phyloP scores from a whole-genome alignment of 139 green algal species.

The Eudorina sp. region DNA sequence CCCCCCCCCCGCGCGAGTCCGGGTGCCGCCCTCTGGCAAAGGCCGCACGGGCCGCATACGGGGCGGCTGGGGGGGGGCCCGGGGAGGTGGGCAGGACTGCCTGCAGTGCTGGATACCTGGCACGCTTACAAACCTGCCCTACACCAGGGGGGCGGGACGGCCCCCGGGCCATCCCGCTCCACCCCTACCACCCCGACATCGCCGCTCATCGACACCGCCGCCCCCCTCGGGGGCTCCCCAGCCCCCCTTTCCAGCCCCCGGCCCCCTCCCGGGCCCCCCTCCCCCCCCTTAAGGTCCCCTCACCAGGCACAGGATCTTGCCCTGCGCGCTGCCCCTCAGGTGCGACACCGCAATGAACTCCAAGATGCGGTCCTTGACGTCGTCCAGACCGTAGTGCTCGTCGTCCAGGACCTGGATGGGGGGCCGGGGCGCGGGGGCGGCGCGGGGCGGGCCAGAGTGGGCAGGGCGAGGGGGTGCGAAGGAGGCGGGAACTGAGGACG shows the following conservation, averaged over 20 bases:
- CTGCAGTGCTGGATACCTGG: no score
- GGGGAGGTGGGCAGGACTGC: no score
- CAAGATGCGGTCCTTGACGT: slow-evolving; percentile 97
- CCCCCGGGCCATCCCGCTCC: no score
- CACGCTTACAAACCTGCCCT: no score
- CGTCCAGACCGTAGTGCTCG: slow-evolving; percentile 96
- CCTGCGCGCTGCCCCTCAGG: slow-evolving; percentile 86
- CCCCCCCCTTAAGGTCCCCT: neutral
- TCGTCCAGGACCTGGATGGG: slow-evolving; percentile 86
- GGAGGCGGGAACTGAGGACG: no score
- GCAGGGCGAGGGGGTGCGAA: neutral
- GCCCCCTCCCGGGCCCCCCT: neutral
- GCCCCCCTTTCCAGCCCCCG: neutral
- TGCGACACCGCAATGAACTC: slow-evolving; percentile 97
- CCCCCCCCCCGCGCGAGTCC: no score
- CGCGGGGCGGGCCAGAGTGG: neutral
- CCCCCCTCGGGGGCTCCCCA: neutral
- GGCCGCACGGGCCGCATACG: no score
- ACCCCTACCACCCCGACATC: no score
- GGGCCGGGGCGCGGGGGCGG: neutral
- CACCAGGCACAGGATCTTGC: slow-evolving; percentile 97
- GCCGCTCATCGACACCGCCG: no score
- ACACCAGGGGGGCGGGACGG: no score
- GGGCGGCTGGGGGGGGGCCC: no score
- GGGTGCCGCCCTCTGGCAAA: no score